Percentiles rank a stretch among this genome's conserved stretches.
These are phyloP conservation scores for Podaxis sp. DNA, from an alignment of 768 basidiomycete genomes.

Conservation along the genomic window DNA sequence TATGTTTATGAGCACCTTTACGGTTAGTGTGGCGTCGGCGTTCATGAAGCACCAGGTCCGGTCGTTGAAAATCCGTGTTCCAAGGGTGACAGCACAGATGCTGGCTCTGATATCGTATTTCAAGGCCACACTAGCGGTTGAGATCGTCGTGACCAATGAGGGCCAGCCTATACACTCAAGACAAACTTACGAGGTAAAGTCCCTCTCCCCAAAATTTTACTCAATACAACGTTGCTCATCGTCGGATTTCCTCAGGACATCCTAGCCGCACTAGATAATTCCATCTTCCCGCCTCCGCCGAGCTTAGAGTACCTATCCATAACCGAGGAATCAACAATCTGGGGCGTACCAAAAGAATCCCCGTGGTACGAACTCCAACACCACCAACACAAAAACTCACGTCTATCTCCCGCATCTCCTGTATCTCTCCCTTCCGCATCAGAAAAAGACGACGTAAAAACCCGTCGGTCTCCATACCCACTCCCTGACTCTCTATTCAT, in stretches of 20 bases:
- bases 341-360: slow-evolving; percentile 2
- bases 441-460: no score
- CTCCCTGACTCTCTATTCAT: slow-evolving; percentile 1
- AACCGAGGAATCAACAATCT: background rate
- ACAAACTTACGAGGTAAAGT: slow-evolving; percentile 7
- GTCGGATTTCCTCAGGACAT: background rate
- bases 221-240: background rate
- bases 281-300: slow-evolving; percentile 7
- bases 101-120: slow-evolving; percentile 9
- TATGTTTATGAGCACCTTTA: background rate
- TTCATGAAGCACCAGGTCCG: slow-evolving; percentile 5
- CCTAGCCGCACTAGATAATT: background rate
- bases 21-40: background rate
- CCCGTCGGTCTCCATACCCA: background rate
- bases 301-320: slow-evolving; percentile 7
- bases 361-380: background rate
- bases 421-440: no score
- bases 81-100: background rate
- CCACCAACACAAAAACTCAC: background rate
- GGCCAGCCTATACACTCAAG: background rate
- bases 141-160: slow-evolving; percentile 10
- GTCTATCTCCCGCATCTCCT: background rate
- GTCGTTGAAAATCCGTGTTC: slow-evolving; percentile 10
- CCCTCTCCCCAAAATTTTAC: background rate
- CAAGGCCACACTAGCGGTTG: slow-evolving; percentile 6